Evolutionary conservation across 1,284 basidiomycete species (phyloP).

Genomic region (Acaromyces ingoldii): DNA sequence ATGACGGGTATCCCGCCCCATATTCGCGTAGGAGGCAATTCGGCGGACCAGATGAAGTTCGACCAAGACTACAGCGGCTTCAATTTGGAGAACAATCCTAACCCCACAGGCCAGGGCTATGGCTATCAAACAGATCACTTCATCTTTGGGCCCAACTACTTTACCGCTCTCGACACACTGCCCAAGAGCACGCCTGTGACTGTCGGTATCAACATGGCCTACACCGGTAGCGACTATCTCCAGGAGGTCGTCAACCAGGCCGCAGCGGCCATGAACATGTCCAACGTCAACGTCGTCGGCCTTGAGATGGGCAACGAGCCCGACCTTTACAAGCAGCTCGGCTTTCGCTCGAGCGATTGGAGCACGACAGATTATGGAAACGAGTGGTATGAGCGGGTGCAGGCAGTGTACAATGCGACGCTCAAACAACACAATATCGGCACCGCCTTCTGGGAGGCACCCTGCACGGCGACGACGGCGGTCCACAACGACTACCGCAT

Average conservation of each 20-base stretch:
- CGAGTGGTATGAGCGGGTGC: slow-evolving; percentile 25
- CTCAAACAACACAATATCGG: slow-evolving; percentile 15
- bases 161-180: slow-evolving; percentile 18
- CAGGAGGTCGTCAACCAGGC: slow-evolving; percentile 21
- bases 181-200: slow-evolving; percentile 31
- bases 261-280: slow-evolving; percentile 16
- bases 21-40: slow-evolving; percentile 34
- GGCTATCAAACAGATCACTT: slow-evolving; percentile 12
- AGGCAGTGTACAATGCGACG: slow-evolving; percentile 22
- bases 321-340: slow-evolving; percentile 28
- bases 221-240: slow-evolving; percentile 21
- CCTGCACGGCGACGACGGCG: slow-evolving; percentile 35
- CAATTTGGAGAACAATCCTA: slow-evolving; percentile 11
- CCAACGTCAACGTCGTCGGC: slow-evolving; percentile 18
- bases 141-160: slow-evolving; percentile 28
- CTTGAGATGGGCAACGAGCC: slow-evolving; percentile 42
- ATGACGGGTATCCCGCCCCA: slow-evolving; percentile 35
- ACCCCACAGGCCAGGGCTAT: slow-evolving; percentile 15
- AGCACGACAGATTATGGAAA: slow-evolving; percentile 19
- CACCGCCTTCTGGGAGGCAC: slow-evolving; percentile 34
- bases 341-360: slow-evolving; percentile 21
- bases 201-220: slow-evolving; percentile 33
- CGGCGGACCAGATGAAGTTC: slow-evolving; percentile 26
- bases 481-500: slow-evolving; percentile 27
- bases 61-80: slow-evolving; percentile 12